A percentile compares a stretch with the other conserved stretches of the same genome.
Evolutionary conservation across 2,329 filamentous ascomycete species (phyloP).

Genomic region (Ophiocordyceps robertsii): DNA sequence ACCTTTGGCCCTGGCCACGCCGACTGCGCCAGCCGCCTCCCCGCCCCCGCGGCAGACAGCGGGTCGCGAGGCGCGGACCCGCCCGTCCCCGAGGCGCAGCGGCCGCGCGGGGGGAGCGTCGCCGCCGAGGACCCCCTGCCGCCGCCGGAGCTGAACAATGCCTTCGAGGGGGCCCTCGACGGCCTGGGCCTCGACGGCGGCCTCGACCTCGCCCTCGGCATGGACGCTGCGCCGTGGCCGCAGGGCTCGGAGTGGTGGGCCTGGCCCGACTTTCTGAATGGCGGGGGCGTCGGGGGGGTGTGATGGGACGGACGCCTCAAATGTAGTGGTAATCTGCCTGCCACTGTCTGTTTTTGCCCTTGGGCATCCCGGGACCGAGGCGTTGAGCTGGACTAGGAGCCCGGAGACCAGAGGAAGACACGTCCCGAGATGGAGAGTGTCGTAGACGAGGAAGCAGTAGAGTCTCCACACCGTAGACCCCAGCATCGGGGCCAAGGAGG

Average conservation of each 20-base stretch:
- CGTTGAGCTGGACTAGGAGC: too few species aligned
- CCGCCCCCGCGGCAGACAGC: slow-evolving; percentile 3
- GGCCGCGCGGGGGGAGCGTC: slow-evolving; percentile 6
- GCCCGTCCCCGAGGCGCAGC: slow-evolving; percentile 3
- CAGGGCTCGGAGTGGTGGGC: slow-evolving; percentile 16
- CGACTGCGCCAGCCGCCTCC: slow-evolving; percentile 12
- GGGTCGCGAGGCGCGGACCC: slow-evolving; percentile 10
- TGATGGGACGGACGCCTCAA: too few species aligned
- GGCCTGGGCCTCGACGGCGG: slow-evolving; percentile 29
- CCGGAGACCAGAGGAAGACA: too few species aligned
- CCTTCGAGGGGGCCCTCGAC: slow-evolving; percentile 21
- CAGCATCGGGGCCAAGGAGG: too few species aligned
- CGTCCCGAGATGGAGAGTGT: too few species aligned
- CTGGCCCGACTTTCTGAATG: slow-evolving; percentile 18
- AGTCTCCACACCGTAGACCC: too few species aligned
- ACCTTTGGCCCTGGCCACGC: not conserved
- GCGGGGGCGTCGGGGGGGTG: slow-evolving; percentile 6
- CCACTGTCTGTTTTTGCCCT: too few species aligned
- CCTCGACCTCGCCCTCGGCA: slow-evolving; percentile 26
- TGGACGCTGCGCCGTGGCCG: slow-evolving; percentile 23
- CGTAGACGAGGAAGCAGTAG: too few species aligned
- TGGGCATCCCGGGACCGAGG: too few species aligned
- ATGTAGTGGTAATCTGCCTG: too few species aligned
- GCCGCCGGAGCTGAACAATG: slow-evolving; percentile 28
- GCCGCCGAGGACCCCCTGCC: too few species aligned